phyloP scores from a whole-genome alignment of 1,284 basidiomycete genomes.

The Cystobasidium pallidum region DNA sequence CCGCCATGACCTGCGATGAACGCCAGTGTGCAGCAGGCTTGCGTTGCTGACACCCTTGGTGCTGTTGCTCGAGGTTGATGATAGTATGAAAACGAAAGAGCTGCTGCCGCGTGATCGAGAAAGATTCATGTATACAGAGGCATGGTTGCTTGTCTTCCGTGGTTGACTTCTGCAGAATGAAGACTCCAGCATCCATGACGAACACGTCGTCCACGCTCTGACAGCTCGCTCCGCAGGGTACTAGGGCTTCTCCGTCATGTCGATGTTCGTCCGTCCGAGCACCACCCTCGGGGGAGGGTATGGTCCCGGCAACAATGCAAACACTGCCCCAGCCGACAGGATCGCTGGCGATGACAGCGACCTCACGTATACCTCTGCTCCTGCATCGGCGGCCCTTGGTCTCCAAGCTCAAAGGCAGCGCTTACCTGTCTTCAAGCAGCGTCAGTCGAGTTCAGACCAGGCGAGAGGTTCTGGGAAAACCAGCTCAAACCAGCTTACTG shows the following conservation, averaged over 20 bases:
- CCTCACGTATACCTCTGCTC: slow-evolving; percentile 68
- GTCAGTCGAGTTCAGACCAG: slow-evolving; percentile 64
- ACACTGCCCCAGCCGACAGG: not conserved
- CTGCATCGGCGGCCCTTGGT: slow-evolving; percentile 61
- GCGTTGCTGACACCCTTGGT: too few relatives aligned
- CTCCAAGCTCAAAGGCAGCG: slow-evolving; percentile 75
- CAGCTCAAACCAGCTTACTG: not conserved
- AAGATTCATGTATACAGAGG: too few relatives aligned
- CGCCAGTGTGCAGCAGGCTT: too few relatives aligned
- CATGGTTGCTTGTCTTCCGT: too few relatives aligned
- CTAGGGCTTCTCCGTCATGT: not conserved
- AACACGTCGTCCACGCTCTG: not conserved
- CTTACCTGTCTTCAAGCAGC: slow-evolving; percentile 85
- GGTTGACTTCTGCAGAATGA: too few relatives aligned
- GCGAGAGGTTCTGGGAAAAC: not conserved
- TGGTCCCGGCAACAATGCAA: not conserved
- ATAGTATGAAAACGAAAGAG: not conserved
- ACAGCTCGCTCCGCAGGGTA: not conserved
- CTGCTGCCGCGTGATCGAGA: not conserved
- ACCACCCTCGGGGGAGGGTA: not conserved
- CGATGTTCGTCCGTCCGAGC: slow-evolving; percentile 12
- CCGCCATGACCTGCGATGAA: not conserved
- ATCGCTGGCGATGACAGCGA: not conserved
- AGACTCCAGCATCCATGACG: too few relatives aligned
- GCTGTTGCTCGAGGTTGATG: not conserved